Evolutionary conservation across 192 early-diverging fungal genomes (phyloP).

Genomic region (Entophlyctis luteolus): DNA sequence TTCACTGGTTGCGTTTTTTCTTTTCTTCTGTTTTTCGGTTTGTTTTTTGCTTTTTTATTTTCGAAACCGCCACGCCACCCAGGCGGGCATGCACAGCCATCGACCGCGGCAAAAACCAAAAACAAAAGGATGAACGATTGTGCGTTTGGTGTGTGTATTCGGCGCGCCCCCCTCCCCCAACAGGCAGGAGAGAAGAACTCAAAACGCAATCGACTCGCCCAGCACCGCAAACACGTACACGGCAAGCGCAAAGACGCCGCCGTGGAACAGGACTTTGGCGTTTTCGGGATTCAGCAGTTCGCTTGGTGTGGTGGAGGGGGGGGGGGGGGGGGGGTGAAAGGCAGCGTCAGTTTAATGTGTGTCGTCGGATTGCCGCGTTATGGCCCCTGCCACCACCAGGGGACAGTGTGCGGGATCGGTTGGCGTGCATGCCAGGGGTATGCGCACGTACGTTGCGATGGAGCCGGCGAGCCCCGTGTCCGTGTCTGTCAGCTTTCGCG

Average conservation of each 20-base stretch:
- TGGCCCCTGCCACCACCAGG: too few relatives aligned
- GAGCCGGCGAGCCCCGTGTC: neutral
- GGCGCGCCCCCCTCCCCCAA: too few relatives aligned
- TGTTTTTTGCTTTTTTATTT: neutral
- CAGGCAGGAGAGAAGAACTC: neutral
- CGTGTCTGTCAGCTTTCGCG: neutral
- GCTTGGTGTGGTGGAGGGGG: neutral
- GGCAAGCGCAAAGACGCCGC: slow-evolving; percentile 28
- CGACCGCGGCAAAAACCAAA: too few relatives aligned
- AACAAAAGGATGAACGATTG: too few relatives aligned
- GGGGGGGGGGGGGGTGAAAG: neutral
- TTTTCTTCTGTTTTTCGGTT: neutral
- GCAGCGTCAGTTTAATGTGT: neutral
- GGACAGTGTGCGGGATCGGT: neutral
- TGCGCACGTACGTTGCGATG: slow-evolving; percentile 4
- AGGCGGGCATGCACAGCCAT: too few relatives aligned
- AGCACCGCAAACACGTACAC: slow-evolving; percentile 11
- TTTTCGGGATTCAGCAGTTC: slow-evolving; percentile 29
- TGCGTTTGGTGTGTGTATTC: too few relatives aligned
- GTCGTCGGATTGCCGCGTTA: too few relatives aligned
- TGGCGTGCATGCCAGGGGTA: neutral
- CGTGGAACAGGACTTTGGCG: slow-evolving; percentile 27
- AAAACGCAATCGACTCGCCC: slow-evolving; percentile 16
- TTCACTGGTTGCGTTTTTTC: neutral
- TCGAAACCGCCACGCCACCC: too few relatives aligned